phyloP scores from a whole-genome alignment of 2,329 filamentous ascomycete species.

The Capronia epimyces region DNA sequence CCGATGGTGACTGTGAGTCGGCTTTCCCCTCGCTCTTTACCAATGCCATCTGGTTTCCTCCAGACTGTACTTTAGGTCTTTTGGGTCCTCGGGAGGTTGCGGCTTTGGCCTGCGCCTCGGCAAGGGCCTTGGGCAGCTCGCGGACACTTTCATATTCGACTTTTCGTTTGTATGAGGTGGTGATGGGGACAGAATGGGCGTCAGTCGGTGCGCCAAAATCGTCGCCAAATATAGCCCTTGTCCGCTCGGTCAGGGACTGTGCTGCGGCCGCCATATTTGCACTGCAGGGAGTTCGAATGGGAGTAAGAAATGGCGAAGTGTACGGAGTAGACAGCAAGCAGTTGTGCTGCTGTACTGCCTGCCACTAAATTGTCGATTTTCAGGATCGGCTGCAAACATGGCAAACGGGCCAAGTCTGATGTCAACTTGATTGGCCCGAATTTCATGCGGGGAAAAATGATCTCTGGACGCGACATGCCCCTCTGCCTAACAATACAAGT shows the following conservation, averaged over 20 bases:
- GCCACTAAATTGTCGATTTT: too few relatives aligned
- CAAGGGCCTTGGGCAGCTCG: conserved; percentile 70
- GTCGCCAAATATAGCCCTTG: conserved; percentile 44
- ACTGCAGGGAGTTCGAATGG: background rate
- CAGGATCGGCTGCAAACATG: too few relatives aligned
- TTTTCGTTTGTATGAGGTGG: conserved; percentile 43
- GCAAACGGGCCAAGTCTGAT: background rate
- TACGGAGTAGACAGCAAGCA: too few relatives aligned
- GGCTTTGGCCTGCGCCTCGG: conserved; percentile 68
- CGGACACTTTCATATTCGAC: conserved; percentile 71
- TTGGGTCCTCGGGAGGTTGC: conserved; percentile 58
- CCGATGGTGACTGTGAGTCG: conserved; percentile 37
- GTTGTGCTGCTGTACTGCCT: too few relatives aligned
- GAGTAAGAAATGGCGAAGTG: too few relatives aligned
- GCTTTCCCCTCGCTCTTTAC: conserved; percentile 42
- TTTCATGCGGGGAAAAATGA: background rate
- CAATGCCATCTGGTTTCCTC: conserved; percentile 61
- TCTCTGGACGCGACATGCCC: background rate
- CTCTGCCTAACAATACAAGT: background rate
- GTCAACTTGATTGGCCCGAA: background rate
- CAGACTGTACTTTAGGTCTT: conserved; percentile 53
- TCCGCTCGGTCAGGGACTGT: conserved; percentile 40
- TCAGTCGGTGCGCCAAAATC: conserved; percentile 44
- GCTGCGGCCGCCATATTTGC: conserved; percentile 28
- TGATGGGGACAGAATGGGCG: conserved; percentile 37